Evolutionary conservation across 2,329 filamentous ascomycete genomes (phyloP).

Genomic region (Trichoderma sp.): DNA sequence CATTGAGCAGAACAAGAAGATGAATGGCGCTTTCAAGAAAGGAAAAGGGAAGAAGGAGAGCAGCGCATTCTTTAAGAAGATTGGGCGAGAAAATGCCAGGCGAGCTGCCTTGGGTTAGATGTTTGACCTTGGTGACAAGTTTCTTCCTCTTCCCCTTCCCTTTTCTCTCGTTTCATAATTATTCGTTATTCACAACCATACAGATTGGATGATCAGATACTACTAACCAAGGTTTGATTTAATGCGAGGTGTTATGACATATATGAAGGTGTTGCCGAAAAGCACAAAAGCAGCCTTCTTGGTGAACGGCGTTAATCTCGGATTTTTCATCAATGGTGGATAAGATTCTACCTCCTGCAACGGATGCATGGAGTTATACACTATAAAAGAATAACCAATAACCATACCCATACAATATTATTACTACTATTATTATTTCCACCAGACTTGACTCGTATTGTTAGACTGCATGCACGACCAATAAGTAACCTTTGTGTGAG

Average conservation of each 20-base stretch:
- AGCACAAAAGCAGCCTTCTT: background rate
- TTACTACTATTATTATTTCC: background rate
- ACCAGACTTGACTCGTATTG: background rate
- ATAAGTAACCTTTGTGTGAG: background rate
- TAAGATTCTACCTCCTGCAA: background rate
- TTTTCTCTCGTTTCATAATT: background rate
- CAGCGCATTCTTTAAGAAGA: slow-evolving; percentile 45
- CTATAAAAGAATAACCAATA: background rate
- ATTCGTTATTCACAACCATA: background rate
- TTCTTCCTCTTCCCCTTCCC: background rate
- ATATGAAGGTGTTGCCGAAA: background rate
- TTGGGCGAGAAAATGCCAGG: slow-evolving; percentile 44
- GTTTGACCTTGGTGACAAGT: background rate
- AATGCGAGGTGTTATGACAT: background rate
- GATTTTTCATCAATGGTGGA: background rate
- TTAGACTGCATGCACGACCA: background rate
- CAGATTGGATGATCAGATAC: slow-evolving; percentile 7
- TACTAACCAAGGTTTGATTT: background rate
- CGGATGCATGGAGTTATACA: background rate
- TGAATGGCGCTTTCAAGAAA: slow-evolving; percentile 51
- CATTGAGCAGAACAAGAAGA: slow-evolving; percentile 75
- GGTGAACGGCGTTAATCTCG: background rate
- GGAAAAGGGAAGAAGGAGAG: slow-evolving; percentile 43
- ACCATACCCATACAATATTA: background rate
- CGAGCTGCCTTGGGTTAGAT: slow-evolving; percentile 29